A percentile compares a stretch with the other conserved stretches of the same genome.
These are phyloP conservation scores for Gynochthodes officinalis DNA, from an alignment of 257 asterid genomes.

Conservation along the genomic window DNA sequence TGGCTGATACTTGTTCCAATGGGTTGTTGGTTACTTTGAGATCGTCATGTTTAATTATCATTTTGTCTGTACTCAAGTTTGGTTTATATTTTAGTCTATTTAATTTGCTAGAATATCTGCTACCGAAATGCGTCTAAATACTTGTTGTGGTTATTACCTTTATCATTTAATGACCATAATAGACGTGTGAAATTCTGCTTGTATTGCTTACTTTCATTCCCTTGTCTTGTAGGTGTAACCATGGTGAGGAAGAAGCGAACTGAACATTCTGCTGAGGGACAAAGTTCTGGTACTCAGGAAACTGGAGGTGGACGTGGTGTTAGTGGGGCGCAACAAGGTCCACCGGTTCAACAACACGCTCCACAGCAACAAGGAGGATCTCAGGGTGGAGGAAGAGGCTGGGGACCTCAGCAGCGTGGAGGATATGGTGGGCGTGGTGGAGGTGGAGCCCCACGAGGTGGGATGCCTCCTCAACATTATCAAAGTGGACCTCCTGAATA, in stretches of 20 bases:
- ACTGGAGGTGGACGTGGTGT: constrained; percentile 49
- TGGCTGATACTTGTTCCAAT: background rate
- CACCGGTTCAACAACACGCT: constrained; percentile 42
- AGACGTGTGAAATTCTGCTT: background rate
- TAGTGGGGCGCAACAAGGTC: constrained; percentile 38
- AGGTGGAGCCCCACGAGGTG: constrained; percentile 36
- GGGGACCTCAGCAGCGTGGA: constrained; percentile 41
- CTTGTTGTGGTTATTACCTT: background rate
- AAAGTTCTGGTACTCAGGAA: constrained; percentile 58
- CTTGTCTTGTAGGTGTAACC: constrained; percentile 33
- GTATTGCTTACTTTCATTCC: constrained; percentile 9
- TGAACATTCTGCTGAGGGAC: constrained; percentile 57
- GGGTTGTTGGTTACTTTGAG: background rate
- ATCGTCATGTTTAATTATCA: background rate
- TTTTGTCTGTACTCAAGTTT: background rate
- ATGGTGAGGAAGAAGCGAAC: constrained; percentile 86
- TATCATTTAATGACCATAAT: background rate
- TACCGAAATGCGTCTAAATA: background rate
- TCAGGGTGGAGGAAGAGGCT: constrained; percentile 41
- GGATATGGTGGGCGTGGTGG: constrained; percentile 29
- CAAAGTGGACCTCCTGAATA: constrained; percentile 34
- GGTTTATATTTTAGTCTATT: background rate
- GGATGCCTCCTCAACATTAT: constrained; percentile 36
- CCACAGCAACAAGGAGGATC: constrained; percentile 36
- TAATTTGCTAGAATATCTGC: background rate